phyloP scores from a whole-genome alignment of 1,284 basidiomycete species.

The Melampsora americana region DNA sequence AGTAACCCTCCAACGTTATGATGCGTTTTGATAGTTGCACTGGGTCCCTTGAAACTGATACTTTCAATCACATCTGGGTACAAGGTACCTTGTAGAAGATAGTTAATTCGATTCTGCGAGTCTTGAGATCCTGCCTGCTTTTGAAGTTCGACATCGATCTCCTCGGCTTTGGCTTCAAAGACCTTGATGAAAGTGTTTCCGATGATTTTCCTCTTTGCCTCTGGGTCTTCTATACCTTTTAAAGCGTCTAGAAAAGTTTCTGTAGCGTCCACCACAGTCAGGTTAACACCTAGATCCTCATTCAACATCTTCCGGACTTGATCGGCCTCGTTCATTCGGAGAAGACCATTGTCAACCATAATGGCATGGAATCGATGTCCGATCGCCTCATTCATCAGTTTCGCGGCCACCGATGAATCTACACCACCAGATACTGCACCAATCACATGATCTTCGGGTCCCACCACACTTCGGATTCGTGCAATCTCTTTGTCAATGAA shows the following conservation, averaged over 20 bases:
- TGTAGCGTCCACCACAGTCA: conserved; percentile 93
- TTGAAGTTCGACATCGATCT: conserved; percentile 80
- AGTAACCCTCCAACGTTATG: conserved; percentile 97
- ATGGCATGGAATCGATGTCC: conserved; percentile 99
- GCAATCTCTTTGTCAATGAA: conserved; percentile 97
- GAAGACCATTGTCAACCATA: conserved; percentile 99
- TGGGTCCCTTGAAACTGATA: conserved; percentile 99
- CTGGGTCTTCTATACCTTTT: conserved; percentile 88
- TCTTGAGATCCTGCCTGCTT: conserved; percentile 64
- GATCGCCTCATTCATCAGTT: conserved; percentile 99
- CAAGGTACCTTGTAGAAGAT: conserved; percentile 95
- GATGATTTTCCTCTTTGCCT: conserved; percentile 96
- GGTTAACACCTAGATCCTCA: conserved; percentile 88
- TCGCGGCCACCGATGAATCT: conserved; percentile 95
- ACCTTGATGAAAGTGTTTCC: conserved; percentile 99
- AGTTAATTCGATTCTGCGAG: conserved; percentile 77
- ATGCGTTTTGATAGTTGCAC: conserved; percentile 98
- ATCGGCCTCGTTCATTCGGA: conserved; percentile 82
- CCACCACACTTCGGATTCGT: conserved; percentile 91
- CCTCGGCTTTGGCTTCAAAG: conserved; percentile 87
- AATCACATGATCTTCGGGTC: conserved; percentile 89
- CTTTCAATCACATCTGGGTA: conserved; percentile 99
- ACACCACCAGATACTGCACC: conserved; percentile 97
- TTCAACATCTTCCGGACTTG: conserved; percentile 96
- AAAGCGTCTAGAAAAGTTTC: conserved; percentile 87